Evolutionary conservation across 768 basidiomycete genomes (phyloP).

Genomic region (Tubosaeta sp.): DNA sequence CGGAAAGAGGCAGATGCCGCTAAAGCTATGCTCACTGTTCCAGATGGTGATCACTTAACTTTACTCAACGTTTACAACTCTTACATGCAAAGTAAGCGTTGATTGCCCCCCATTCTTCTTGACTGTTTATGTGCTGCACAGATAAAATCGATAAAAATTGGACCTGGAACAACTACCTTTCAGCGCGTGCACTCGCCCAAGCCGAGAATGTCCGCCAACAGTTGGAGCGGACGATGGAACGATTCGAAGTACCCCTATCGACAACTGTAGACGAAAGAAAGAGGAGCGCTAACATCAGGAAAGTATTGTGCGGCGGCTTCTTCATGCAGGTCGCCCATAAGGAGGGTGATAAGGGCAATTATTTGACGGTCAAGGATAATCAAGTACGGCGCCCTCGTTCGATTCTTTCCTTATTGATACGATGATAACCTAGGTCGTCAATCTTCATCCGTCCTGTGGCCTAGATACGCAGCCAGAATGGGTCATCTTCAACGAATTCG

Average conservation of each 20-base stretch:
- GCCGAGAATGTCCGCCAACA: constrained; percentile 94
- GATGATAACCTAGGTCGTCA: constrained; percentile 11
- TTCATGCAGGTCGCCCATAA: constrained; percentile 99
- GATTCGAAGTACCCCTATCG: constrained; percentile 73
- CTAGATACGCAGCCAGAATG: constrained; percentile 85
- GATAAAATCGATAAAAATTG: constrained; percentile 80
- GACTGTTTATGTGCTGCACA: constrained; percentile 23
- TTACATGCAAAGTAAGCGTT: constrained; percentile 69
- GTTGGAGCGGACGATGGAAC: constrained; percentile 88
- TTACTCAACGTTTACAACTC: constrained; percentile 94
- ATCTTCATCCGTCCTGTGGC: constrained; percentile 77
- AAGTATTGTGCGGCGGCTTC: constrained; percentile 86
- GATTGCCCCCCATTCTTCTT: neutral
- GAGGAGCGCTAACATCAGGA: constrained; percentile 70
- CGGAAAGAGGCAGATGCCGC: constrained; percentile 91
- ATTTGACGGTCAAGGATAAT: constrained; percentile 92
- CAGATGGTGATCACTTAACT: constrained; percentile 95
- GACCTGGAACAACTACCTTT: constrained; percentile 89
- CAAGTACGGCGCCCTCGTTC: constrained; percentile 48
- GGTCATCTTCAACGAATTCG: constrained; percentile 94
- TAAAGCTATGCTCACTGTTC: constrained; percentile 82
- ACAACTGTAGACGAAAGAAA: constrained; percentile 66
- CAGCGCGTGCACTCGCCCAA: constrained; percentile 75
- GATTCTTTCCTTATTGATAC: neutral
- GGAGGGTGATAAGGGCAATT: constrained; percentile 85